Evolutionary conservation across 331 rosid species (phyloP), one percentile per base, ranked within the genome.

Genomic region (Quercus tomentella): DNA sequence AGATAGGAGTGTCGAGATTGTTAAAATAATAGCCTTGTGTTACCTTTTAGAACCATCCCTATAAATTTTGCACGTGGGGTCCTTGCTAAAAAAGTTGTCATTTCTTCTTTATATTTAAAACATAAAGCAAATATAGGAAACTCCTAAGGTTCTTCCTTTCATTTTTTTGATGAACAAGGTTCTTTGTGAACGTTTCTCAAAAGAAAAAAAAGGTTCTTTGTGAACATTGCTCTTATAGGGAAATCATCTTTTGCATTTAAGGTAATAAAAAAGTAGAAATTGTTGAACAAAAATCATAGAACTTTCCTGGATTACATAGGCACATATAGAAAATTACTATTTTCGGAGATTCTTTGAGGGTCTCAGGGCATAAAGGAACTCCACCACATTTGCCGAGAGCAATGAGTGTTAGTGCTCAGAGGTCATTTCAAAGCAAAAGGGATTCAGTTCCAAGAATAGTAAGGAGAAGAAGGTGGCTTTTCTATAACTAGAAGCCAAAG

Each of bases 311-410:
- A 70, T 70, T 31, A 20, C n/a, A 30, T n/a, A 21, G 20, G 35
- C 69, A 67, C 23, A 10, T 26, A 26, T 25, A 16, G 61, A 70
- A 75, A 62, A 12, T 76, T 79, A 21, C 81, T 57, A 62, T 2
- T 54, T 76, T 15, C 22, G 72, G 73, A 79, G 84, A 83, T 83
- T 54, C 81, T 75, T 35, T 49, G 20, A 75, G 70, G 54, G 73
- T 68, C 56, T 66, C 57, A 87, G 70, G 37, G 90, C 85, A 84
- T 84, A 84, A 87, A 80, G 85, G 84, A 76, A 65, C 87, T 79
- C 88, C 84, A 82, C 88, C 80, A 82, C 72, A 65, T 33, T 23
- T 71, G 37, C 21, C 37, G 14, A 18, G 20, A n/a, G 54, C 17
- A 54, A 16, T 26, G 49, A 3, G 70, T 69, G 33, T 17, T 22